Evolutionary conservation across 305 asterid genomes (phyloP).

Genomic region (Rubia balearica): DNA sequence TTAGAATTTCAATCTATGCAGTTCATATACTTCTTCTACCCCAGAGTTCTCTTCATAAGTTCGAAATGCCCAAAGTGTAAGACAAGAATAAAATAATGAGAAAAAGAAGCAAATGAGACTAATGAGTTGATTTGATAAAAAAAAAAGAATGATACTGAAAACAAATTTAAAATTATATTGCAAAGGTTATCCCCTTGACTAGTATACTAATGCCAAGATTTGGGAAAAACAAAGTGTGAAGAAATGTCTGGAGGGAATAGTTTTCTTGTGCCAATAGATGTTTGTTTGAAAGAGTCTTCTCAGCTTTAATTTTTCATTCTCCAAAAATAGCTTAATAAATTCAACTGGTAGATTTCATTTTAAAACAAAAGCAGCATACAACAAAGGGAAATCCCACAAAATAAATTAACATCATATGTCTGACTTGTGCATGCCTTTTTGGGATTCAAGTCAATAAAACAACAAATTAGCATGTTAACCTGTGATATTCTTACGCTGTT

Average conservation of each 20-base stretch:
- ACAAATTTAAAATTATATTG: no score
- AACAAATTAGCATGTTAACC: constrained; percentile 8
- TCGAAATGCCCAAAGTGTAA: no score
- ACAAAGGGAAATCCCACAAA: not conserved
- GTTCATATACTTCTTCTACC: no score
- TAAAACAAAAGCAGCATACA: not conserved
- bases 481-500: constrained; percentile 65
- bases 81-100: no score
- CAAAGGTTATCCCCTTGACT: not conserved
- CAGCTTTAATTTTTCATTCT: not conserved
- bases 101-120: no score
- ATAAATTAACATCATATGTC: not conserved
- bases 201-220: not conserved
- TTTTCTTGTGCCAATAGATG: not conserved
- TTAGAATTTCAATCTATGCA: no score
- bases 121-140: no score
- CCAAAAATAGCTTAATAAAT: not conserved
- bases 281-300: not conserved
- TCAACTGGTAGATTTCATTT: not conserved
- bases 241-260: not conserved
- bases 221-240: no score
- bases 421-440: not conserved
- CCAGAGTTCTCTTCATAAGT: no score
- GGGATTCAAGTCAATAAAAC: not conserved
- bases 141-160: no score